Percentiles rank a stretch among this genome's conserved stretches.
Evolutionary conservation across 805 yeast species (phyloP).

Genomic region (Saccharomycopsis oosterbeekiorum): DNA sequence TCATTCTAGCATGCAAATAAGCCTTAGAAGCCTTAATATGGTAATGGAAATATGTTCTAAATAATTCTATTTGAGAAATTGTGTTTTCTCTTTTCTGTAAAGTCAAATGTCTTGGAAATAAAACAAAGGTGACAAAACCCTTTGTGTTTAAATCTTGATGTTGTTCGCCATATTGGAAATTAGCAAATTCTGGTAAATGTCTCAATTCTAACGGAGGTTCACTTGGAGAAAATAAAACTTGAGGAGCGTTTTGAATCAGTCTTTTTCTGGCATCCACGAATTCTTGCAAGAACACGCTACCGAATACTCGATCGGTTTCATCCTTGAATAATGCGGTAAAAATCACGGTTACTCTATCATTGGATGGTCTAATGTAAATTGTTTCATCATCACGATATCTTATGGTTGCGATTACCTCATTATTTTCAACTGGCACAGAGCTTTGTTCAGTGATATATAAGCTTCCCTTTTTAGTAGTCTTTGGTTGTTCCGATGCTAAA

Average conservation of each 20-base stretch:
- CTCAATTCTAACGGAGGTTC: constrained; percentile 90
- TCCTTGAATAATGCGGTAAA: constrained; percentile 92
- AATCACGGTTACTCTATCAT: constrained; percentile 93
- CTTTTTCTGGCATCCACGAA: constrained; percentile 94
- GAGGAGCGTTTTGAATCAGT: constrained; percentile 96
- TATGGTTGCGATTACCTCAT: constrained; percentile 49
- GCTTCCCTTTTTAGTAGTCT: constrained; percentile 27
- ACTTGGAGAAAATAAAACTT: constrained; percentile 79
- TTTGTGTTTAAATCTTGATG: constrained; percentile 18
- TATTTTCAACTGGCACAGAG: constrained; percentile 29
- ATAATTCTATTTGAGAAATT: constrained; percentile 82
- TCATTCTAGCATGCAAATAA: constrained; percentile 96
- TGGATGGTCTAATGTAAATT: constrained; percentile 82
- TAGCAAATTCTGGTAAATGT: constrained; percentile 28
- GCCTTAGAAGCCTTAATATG: constrained; percentile 98
- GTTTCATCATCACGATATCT: constrained; percentile 91
- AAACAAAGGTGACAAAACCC: constrained; percentile 58
- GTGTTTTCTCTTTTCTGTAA: constrained; percentile 71
- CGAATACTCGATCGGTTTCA: constrained; percentile 89
- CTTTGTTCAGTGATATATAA: constrained; percentile 29
- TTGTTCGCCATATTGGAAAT: constrained; percentile 24
- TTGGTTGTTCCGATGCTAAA: constrained; percentile 35
- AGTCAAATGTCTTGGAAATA: constrained; percentile 71
- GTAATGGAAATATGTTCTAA: constrained; percentile 96
- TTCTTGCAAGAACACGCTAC: constrained; percentile 84